Percentiles rank a stretch among this genome's conserved stretches.
Evolutionary conservation across 345 rosid species (phyloP).

Genomic region (Syzygium aromaticum): DNA sequence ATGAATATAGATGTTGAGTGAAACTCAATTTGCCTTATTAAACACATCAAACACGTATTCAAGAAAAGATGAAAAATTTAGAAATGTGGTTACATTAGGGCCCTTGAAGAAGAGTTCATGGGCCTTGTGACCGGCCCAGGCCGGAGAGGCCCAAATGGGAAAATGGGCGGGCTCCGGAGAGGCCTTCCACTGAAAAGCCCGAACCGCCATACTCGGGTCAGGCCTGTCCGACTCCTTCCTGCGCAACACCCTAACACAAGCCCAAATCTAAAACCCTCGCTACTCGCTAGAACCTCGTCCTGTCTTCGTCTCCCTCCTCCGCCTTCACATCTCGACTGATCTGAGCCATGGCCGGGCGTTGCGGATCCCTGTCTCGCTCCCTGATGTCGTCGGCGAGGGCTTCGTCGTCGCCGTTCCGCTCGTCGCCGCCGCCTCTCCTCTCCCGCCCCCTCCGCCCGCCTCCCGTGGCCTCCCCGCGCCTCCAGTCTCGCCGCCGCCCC

Average conservation of each 20-base stretch:
- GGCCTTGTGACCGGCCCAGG: background rate
- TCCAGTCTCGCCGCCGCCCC: conserved; percentile 52
- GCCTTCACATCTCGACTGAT: background rate
- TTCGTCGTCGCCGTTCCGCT: conserved; percentile 40
- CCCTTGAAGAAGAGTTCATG: background rate
- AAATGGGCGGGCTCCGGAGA: background rate
- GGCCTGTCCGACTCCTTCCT: background rate
- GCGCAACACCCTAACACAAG: background rate
- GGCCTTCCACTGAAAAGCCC: background rate
- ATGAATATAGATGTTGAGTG: background rate
- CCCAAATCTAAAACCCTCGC: background rate
- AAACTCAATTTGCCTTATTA: background rate
- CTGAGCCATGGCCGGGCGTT: conserved; percentile 38
- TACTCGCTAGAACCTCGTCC: conserved; percentile 2
- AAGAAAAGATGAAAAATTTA: too few species aligned
- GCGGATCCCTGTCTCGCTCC: conserved; percentile 40
- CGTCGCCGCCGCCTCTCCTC: conserved; percentile 36
- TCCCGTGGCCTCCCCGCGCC: conserved; percentile 42
- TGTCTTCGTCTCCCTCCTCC: background rate
- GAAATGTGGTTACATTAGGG: too few species aligned
- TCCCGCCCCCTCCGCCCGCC: conserved; percentile 63
- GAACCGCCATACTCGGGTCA: background rate
- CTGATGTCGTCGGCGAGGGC: conserved; percentile 41
- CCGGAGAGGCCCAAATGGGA: background rate
- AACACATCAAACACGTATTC: too few species aligned